These are phyloP conservation scores for Colletotrichum destructivum DNA, from an alignment of 2,329 filamentous ascomycete species.

Conservation along the genomic window DNA sequence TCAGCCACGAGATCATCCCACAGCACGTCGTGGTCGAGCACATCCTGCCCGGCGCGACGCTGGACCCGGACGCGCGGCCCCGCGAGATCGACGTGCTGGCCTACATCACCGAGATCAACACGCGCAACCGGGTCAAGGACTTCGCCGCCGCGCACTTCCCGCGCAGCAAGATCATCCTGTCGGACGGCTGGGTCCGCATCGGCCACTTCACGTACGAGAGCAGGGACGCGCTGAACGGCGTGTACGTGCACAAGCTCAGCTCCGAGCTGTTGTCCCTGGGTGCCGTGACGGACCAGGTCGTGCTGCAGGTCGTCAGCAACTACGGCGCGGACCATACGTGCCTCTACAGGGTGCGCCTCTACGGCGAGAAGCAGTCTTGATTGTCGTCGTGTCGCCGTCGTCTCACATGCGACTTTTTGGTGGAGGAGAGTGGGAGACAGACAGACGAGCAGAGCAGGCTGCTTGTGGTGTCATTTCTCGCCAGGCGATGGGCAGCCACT, in stretches of 20 bases:
- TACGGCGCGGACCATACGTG: slow-evolving; percentile 75
- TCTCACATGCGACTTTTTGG: background rate
- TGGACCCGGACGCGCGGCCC: slow-evolving; percentile 75
- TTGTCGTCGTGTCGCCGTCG: no score
- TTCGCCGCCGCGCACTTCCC: slow-evolving; percentile 62
- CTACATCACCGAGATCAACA: slow-evolving; percentile 63
- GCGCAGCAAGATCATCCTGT: slow-evolving; percentile 43
- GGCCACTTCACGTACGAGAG: slow-evolving; percentile 69
- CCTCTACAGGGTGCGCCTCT: slow-evolving; percentile 75
- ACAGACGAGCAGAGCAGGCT: no score
- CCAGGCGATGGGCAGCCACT: slow-evolving; percentile 8
- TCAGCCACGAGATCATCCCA: slow-evolving; percentile 72
- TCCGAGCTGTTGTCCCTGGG: slow-evolving; percentile 63
- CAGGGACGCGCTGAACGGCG: slow-evolving; percentile 57
- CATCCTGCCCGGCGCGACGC: slow-evolving; percentile 73
- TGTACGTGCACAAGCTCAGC: slow-evolving; percentile 69
- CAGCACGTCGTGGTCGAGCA: slow-evolving; percentile 82
- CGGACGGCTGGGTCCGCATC: slow-evolving; percentile 68
- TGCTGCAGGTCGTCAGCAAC: slow-evolving; percentile 71
- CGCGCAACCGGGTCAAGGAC: slow-evolving; percentile 58
- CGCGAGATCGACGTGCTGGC: slow-evolving; percentile 80
- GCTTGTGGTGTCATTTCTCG: background rate
- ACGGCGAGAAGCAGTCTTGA: slow-evolving; percentile 58
- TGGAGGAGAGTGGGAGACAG: background rate
- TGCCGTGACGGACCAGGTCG: slow-evolving; percentile 65